Conservation (phyloP, 179 eudicot genomes). For the Pouteria campechiana region DNA sequence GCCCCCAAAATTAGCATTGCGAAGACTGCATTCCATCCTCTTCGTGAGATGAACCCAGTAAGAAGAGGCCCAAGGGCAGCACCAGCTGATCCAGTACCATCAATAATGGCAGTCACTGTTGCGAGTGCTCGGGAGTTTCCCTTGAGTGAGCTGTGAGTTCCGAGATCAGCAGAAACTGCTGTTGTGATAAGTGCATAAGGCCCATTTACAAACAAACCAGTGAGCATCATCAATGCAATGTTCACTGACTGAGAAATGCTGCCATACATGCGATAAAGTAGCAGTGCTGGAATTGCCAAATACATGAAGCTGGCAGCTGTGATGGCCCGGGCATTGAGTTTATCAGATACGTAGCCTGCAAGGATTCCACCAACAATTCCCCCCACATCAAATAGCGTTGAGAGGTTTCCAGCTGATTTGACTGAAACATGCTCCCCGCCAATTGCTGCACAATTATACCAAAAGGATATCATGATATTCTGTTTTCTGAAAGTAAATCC, state of each 20-base stretch:
- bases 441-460: conserved; percentile 42
- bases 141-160: conserved; percentile 80
- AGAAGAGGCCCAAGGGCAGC: conserved; percentile 91
- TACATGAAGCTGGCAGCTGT: conserved; percentile 91
- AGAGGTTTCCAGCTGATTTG: conserved; percentile 90
- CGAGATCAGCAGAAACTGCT: conserved; percentile 95
- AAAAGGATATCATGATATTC: too few species aligned
- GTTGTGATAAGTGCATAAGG: conserved; percentile 98
- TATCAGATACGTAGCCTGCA: conserved; percentile 90
- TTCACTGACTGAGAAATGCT: conserved; percentile 46
- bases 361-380: conserved; percentile 87
- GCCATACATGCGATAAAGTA: conserved; percentile 74
- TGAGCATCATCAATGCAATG: conserved; percentile 74
- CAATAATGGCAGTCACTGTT: conserved; percentile 94
- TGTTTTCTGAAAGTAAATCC: too few species aligned
- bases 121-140: conserved; percentile 94
- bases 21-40: conserved; percentile 86
- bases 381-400: conserved; percentile 88
- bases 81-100: conserved; percentile 93
- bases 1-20: conserved; percentile 66
- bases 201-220: conserved; percentile 83
- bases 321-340: conserved; percentile 75
- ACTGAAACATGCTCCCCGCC: conserved; percentile 82
- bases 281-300: conserved; percentile 68
- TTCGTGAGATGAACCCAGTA: conserved; percentile 75